Evolutionary conservation across 352 stramenopile genomes (phyloP).

Genomic region (Pythium rhizo-oryzae): DNA sequence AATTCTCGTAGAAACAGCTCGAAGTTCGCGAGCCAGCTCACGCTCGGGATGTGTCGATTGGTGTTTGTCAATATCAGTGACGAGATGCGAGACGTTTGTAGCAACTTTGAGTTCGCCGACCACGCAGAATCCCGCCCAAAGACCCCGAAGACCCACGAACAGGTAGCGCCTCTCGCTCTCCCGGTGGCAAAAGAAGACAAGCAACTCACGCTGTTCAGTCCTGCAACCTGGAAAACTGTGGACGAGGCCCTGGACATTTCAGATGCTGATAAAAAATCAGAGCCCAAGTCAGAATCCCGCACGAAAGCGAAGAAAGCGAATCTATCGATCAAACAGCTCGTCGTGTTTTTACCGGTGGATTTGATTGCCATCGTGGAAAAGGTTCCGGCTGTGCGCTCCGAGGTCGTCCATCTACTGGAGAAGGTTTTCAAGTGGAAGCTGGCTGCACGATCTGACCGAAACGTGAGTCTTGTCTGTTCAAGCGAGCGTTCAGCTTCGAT

Average conservation of each 20-base stretch:
- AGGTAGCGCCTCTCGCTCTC: constrained; percentile 14
- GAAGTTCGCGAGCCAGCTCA: constrained; percentile 51
- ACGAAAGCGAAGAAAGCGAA: constrained; percentile 21
- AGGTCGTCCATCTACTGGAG: constrained; percentile 61
- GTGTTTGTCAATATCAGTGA: constrained; percentile 62
- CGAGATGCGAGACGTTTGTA: constrained; percentile 36
- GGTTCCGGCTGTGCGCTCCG: constrained; percentile 39
- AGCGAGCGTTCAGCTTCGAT: constrained; percentile 40
- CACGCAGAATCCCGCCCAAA: not conserved
- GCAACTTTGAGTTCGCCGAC: not conserved
- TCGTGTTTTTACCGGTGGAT: constrained; percentile 56
- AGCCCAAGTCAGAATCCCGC: constrained; percentile 7
- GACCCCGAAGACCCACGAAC: not conserved
- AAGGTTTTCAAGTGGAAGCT: constrained; percentile 75
- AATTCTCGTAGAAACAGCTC: constrained; percentile 50
- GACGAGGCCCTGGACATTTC: constrained; percentile 47
- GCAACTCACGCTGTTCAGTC: constrained; percentile 50
- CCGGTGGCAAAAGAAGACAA: not conserved
- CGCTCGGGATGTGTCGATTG: constrained; percentile 54
- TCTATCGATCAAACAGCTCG: constrained; percentile 48
- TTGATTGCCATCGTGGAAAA: constrained; percentile 41
- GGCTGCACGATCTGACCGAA: constrained; percentile 31
- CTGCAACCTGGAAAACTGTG: constrained; percentile 61
- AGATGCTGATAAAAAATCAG: not conserved
- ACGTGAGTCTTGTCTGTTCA: constrained; percentile 50